Conservation (phyloP, 805 yeast genomes). For the Allodekkera sacchari region DNA sequence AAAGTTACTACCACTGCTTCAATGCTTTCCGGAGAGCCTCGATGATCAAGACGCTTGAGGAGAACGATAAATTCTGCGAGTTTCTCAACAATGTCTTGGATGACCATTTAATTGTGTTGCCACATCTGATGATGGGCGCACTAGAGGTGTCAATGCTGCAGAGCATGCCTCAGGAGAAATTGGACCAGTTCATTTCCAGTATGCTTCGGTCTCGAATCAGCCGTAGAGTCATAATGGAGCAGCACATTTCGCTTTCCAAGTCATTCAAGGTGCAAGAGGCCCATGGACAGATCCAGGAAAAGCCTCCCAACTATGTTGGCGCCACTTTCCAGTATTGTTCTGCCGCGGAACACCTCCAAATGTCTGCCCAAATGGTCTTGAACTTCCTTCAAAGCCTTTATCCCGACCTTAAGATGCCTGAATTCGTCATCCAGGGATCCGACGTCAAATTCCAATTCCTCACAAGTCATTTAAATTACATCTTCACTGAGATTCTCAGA, state of each 20-base stretch:
- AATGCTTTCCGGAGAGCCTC: conserved; percentile 74
- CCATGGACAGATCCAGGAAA: conserved; percentile 33
- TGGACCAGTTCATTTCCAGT: conserved; percentile 70
- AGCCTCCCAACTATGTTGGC: conserved; percentile 54
- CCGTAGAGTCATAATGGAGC: conserved; percentile 84
- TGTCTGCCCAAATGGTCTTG: conserved; percentile 45
- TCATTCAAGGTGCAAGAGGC: conserved; percentile 35
- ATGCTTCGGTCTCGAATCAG: conserved; percentile 81
- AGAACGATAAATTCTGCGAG: conserved; percentile 65
- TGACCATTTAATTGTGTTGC: conserved; percentile 73
- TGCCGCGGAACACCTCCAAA: conserved; percentile 56
- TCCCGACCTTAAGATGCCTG: conserved; percentile 60
- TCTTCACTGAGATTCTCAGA: conserved; percentile 80
- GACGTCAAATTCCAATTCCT: conserved; percentile 72
- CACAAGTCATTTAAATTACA: conserved; percentile 77
- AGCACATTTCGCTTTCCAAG: conserved; percentile 73
- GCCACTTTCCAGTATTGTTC: conserved; percentile 78
- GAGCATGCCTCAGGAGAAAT: conserved; percentile 47
- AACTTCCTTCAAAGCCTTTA: conserved; percentile 44
- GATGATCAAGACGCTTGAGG: conserved; percentile 57
- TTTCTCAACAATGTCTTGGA: conserved; percentile 58
- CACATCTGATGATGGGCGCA: conserved; percentile 91
- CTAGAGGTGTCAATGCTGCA: conserved; percentile 63
- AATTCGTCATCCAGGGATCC: conserved; percentile 68
- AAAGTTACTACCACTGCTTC: conserved; percentile 82